These are phyloP conservation scores for Hyphopichia khmerensis DNA, from an alignment of 1,139 yeast genomes.

Conservation along the genomic window DNA sequence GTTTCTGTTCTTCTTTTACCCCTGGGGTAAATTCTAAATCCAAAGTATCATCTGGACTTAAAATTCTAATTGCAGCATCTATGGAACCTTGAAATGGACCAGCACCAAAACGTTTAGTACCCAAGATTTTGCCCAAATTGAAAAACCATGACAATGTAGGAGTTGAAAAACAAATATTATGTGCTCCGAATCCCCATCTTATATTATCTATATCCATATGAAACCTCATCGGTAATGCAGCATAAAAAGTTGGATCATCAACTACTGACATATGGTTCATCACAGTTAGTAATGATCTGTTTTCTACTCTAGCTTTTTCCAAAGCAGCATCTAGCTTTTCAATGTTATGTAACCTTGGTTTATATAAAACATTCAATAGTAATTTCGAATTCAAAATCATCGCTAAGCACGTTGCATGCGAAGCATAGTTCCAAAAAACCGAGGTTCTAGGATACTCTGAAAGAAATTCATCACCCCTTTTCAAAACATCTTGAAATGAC, in stretches of 20 bases:
- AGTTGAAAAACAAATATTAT: constrained; percentile 80
- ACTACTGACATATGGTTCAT: constrained; percentile 96
- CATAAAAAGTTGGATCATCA: constrained; percentile 93
- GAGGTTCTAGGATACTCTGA: constrained; percentile 58
- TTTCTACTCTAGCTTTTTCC: constrained; percentile 59
- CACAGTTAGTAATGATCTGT: constrained; percentile 77
- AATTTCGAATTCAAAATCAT: constrained; percentile 67
- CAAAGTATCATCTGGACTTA: constrained; percentile 75
- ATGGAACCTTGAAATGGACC: constrained; percentile 92
- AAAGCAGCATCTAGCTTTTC: constrained; percentile 66
- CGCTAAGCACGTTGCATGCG: constrained; percentile 67
- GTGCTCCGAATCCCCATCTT: constrained; percentile 95
- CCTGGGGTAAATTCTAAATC: constrained; percentile 50
- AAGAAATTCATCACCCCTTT: constrained; percentile 75
- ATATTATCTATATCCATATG: constrained; percentile 64
- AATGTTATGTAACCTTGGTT: constrained; percentile 59
- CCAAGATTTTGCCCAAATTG: constrained; percentile 81
- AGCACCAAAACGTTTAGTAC: constrained; percentile 83
- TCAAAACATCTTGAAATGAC: constrained; percentile 73
- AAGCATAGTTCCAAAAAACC: constrained; percentile 61
- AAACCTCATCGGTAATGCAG: constrained; percentile 73
- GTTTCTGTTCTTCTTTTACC: constrained; percentile 25
- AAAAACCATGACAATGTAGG: constrained; percentile 59
- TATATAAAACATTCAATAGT: constrained; percentile 59
- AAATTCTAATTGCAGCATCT: constrained; percentile 84